Conservation (phyloP, 2,329 filamentous ascomycete species). For the Aureobasidium zeae region DNA sequence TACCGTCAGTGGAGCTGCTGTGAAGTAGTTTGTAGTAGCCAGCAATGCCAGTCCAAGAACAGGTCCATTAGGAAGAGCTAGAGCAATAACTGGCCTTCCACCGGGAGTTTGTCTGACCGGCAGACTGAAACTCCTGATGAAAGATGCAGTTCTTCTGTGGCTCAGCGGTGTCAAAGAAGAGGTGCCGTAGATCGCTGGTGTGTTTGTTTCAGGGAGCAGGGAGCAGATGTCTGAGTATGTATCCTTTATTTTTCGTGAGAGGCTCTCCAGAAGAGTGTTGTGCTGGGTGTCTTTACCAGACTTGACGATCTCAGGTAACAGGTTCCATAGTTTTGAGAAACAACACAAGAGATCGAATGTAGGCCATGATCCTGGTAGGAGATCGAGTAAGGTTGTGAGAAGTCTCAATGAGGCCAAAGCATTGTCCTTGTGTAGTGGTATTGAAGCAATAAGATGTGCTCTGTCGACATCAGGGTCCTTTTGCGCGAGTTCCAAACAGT, state of each 20-base stretch:
- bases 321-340: conserved; percentile 30
- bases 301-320: conserved; percentile 31
- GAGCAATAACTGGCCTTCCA: conserved; percentile 39
- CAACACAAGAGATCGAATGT: conserved; percentile 27
- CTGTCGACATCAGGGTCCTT: conserved; percentile 2
- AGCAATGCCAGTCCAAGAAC: conserved; percentile 44
- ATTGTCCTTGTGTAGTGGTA: conserved; percentile 14
- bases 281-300: conserved; percentile 21
- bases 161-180: conserved; percentile 21
- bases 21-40: conserved; percentile 43
- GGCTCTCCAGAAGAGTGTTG: conserved; percentile 19
- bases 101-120: conserved; percentile 18
- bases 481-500: neutral
- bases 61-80: conserved; percentile 47
- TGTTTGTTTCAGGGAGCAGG: conserved; percentile 21
- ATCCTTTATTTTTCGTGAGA: conserved; percentile 23
- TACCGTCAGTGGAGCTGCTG: conserved; percentile 44
- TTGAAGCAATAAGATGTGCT: conserved; percentile 7
- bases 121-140: conserved; percentile 24
- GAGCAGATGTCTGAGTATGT: conserved; percentile 25
- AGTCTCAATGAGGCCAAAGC: conserved; percentile 23
- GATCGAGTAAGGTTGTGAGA: conserved; percentile 22
- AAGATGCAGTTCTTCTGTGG: conserved; percentile 23
- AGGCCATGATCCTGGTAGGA: conserved; percentile 23
- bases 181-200: conserved; percentile 25